These are phyloP conservation scores for Dalechampia spathulata DNA, from an alignment of 441 rosid genomes.

Conservation along the genomic window DNA sequence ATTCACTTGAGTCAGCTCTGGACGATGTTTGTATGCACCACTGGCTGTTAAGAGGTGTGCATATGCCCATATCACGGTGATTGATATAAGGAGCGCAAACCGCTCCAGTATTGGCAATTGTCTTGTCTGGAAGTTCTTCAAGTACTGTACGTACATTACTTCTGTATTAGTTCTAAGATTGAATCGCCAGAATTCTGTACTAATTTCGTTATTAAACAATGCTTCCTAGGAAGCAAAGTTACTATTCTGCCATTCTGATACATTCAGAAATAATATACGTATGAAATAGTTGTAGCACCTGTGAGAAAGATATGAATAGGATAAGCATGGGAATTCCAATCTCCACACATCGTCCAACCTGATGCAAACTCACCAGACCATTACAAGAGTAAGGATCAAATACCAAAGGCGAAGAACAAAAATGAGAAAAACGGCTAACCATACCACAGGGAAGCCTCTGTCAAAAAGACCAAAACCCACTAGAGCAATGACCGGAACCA, in stretches of 20 bases:
- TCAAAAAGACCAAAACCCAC: conserved; percentile 96
- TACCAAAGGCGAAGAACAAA: background rate
- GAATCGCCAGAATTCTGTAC: too few species aligned
- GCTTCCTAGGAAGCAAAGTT: background rate
- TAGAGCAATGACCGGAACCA: conserved; percentile 95
- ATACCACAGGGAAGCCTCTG: conserved; percentile 98
- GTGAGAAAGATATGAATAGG: conserved; percentile 77
- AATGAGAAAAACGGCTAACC: conserved; percentile 2
- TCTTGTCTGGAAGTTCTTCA: conserved; percentile 66
- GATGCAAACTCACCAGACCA: conserved; percentile 14
- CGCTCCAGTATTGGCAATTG: conserved; percentile 78
- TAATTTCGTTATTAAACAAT: background rate
- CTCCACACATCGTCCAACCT: conserved; percentile 92
- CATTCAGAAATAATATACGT: background rate
- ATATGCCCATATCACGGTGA: conserved; percentile 88
- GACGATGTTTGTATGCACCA: conserved; percentile 88
- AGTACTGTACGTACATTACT: conserved; percentile 50
- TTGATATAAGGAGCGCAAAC: conserved; percentile 76
- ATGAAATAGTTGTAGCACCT: conserved; percentile 37
- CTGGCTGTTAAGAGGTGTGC: conserved; percentile 97
- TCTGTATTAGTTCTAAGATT: background rate
- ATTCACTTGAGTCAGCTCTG: conserved; percentile 68
- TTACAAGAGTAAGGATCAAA: conserved; percentile 6
- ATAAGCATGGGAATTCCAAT: conserved; percentile 93
- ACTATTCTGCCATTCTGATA: background rate